Evolutionary conservation across 2,329 filamentous ascomycete species (phyloP).

Genomic region (Coniochaeta hoffmannii): DNA sequence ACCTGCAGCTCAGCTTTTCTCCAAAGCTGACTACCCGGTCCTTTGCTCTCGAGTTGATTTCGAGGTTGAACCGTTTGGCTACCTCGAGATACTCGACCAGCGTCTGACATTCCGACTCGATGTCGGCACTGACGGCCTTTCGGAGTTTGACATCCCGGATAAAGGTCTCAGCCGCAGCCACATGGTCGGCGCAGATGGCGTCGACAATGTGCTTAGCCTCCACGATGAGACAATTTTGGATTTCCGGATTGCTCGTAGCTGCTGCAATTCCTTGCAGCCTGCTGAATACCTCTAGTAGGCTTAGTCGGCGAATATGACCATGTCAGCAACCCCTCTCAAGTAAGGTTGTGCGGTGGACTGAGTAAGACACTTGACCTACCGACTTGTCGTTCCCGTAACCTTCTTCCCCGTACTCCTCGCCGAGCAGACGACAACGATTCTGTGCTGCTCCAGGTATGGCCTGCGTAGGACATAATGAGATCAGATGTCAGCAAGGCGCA

Average conservation of each 20-base stretch:
- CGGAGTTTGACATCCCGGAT: constrained; percentile 50
- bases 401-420: constrained; percentile 93
- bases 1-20: constrained; percentile 89
- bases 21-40: constrained; percentile 90
- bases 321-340: not conserved
- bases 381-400: constrained; percentile 88
- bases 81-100: constrained; percentile 66
- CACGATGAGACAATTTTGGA: constrained; percentile 46
- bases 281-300: constrained; percentile 52
- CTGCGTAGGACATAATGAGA: constrained; percentile 26
- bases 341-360: too few species aligned
- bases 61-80: constrained; percentile 59
- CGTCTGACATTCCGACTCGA: constrained; percentile 72
- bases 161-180: constrained; percentile 59
- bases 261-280: constrained; percentile 47
- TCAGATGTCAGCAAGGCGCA: not conserved
- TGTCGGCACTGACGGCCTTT: constrained; percentile 53
- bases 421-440: constrained; percentile 90
- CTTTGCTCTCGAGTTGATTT: constrained; percentile 71
- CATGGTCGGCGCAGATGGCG: constrained; percentile 76
- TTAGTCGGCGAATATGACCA: constrained; percentile 16
- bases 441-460: constrained; percentile 56
- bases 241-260: constrained; percentile 42
- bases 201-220: constrained; percentile 69
- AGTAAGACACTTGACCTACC: constrained; percentile 48